Evolutionary conservation across 164 flowering plant genomes (phyloP).

Genomic region (Piper betle): DNA sequence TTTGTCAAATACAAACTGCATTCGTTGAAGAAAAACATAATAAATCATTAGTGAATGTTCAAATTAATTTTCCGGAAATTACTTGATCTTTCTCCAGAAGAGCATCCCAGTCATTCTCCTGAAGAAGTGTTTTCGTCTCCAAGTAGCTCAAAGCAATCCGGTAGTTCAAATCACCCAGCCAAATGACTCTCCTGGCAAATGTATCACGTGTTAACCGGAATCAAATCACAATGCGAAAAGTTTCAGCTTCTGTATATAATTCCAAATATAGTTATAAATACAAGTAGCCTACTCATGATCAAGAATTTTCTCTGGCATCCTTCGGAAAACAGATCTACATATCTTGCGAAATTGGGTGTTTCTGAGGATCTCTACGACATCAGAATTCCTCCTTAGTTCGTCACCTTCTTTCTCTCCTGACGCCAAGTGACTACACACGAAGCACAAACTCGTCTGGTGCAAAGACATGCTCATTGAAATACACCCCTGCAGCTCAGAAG

Average conservation of each 20-base stretch:
- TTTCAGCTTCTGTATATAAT: too few relatives aligned
- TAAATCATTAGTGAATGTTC: too few relatives aligned
- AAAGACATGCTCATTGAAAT: slow-evolving; percentile 69
- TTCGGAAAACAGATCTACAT: slow-evolving; percentile 32
- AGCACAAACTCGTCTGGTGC: slow-evolving; percentile 68
- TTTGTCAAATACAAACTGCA: background rate
- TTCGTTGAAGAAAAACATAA: background rate
- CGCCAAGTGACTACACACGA: slow-evolving; percentile 77
- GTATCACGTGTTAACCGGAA: background rate
- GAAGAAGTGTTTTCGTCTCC: slow-evolving; percentile 45
- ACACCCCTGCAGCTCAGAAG: slow-evolving; percentile 71
- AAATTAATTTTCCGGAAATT: background rate
- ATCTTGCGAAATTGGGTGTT: slow-evolving; percentile 51
- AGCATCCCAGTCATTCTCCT: slow-evolving; percentile 57
- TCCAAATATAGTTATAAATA: too few relatives aligned
- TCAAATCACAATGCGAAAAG: too few relatives aligned
- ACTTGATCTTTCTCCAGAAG: slow-evolving; percentile 84
- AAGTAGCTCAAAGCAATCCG: slow-evolving; percentile 61
- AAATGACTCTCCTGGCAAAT: slow-evolving; percentile 51
- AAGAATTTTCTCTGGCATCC: slow-evolving; percentile 58
- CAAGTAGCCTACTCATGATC: slow-evolving; percentile 59
- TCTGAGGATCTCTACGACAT: slow-evolving; percentile 61
- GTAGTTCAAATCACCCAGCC: slow-evolving; percentile 88
- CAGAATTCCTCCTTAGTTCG: slow-evolving; percentile 59
- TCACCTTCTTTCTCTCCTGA: slow-evolving; percentile 92